These are phyloP conservation scores for Singerocomus rubriflavus DNA, from an alignment of 1,284 basidiomycete genomes.

Conservation along the genomic window DNA sequence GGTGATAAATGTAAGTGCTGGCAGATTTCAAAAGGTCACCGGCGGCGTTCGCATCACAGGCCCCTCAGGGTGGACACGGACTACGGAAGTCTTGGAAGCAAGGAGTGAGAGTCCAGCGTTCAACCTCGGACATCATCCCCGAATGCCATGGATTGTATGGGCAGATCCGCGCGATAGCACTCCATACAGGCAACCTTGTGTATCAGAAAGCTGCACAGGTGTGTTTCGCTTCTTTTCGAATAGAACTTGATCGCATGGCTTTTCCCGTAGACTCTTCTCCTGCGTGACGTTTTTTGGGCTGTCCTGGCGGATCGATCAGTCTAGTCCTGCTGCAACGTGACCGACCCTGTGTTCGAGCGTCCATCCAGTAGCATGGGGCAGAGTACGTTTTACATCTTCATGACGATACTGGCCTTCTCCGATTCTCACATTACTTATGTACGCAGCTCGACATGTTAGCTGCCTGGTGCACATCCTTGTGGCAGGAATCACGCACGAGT, in stretches of 20 bases:
- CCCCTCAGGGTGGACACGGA: slow-evolving; percentile 6
- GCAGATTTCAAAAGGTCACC: too few relatives aligned
- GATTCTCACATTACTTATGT: slow-evolving; percentile 14
- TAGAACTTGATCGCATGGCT: slow-evolving; percentile 13
- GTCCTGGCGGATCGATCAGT: slow-evolving; percentile 37
- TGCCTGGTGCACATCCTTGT: slow-evolving; percentile 37
- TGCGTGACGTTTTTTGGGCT: slow-evolving; percentile 43
- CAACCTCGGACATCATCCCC: slow-evolving; percentile 19
- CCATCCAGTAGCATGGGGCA: slow-evolving; percentile 32
- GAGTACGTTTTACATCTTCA: slow-evolving; percentile 33
- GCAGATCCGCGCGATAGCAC: slow-evolving; percentile 24
- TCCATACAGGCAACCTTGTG: slow-evolving; percentile 33
- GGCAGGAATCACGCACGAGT: slow-evolving; percentile 38
- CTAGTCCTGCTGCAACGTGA: slow-evolving; percentile 32
- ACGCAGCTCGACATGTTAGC: slow-evolving; percentile 41
- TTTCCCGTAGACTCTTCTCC: slow-evolving; percentile 39
- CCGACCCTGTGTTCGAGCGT: slow-evolving; percentile 34
- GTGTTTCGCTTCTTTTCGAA: slow-evolving; percentile 19
- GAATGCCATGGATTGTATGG: slow-evolving; percentile 29
- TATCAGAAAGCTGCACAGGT: slow-evolving; percentile 37
- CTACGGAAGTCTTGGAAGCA: slow-evolving; percentile 7
- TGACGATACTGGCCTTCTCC: slow-evolving; percentile 10
- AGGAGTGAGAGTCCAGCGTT: slow-evolving; percentile 9
- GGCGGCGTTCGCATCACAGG: slow-evolving; percentile 22
- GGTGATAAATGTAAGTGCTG: too few relatives aligned